Evolutionary conservation across 257 asterid species (phyloP).

Genomic region (Datura wrightii): DNA sequence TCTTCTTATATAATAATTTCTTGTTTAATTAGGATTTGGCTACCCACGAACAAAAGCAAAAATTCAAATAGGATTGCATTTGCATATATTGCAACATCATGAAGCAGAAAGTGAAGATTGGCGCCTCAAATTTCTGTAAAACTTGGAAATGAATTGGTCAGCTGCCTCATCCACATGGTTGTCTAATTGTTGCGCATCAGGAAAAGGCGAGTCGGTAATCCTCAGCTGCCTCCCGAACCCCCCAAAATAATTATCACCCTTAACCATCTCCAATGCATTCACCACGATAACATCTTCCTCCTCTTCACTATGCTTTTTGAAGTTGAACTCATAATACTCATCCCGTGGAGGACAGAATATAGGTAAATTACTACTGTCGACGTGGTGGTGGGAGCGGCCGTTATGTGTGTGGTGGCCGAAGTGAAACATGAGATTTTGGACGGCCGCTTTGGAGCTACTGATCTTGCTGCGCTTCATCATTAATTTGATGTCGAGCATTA

Average conservation of each 20-base stretch:
- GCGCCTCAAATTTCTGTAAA: conserved; percentile 33
- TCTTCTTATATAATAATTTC: not conserved
- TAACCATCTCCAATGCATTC: conserved; percentile 3
- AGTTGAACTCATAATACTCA: conserved; percentile 3
- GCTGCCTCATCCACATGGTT: conserved; percentile 37
- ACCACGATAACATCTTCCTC: not conserved
- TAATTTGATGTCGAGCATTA: conserved; percentile 40
- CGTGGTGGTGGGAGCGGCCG: not conserved
- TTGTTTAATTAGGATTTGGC: no score
- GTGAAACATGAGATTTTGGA: conserved; percentile 39
- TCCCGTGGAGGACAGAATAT: not conserved
- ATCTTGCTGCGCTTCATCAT: conserved; percentile 41
- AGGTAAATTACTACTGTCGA: not conserved
- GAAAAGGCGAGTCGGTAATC: conserved; percentile 40
- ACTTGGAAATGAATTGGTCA: conserved; percentile 34
- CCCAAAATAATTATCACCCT: not conserved
- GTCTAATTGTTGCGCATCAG: not conserved
- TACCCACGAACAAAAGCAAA: no score
- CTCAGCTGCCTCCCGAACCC: conserved; percentile 38
- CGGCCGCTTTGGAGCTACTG: conserved; percentile 29
- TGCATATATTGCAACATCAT: not conserved
- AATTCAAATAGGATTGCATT: no score
- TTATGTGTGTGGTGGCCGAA: not conserved
- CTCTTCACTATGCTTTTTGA: not conserved
- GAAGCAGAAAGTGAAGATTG: conserved; percentile 4